Percentiles rank a stretch among this genome's conserved stretches.
These are phyloP conservation scores for Plasmodium knowlesi DNA, from an alignment of 169 alveolate genomes.

Conservation along the genomic window DNA sequence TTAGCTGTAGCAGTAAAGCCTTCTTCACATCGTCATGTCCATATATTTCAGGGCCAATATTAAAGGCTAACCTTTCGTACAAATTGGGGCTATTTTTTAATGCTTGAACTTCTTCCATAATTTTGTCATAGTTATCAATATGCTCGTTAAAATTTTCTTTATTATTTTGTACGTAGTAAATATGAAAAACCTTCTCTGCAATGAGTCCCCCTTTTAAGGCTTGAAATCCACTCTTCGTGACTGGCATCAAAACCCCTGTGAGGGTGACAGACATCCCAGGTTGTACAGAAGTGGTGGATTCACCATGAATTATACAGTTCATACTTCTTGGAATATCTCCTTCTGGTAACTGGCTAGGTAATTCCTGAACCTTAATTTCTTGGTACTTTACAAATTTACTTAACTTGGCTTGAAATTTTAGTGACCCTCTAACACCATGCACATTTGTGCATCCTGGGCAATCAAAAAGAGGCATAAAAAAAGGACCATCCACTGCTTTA, in stretches of 20 bases:
- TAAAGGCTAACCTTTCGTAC: slow-evolving; percentile 92
- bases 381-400: slow-evolving; percentile 92
- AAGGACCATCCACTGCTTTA: slow-evolving; percentile 88
- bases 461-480: slow-evolving; percentile 92
- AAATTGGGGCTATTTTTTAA: slow-evolving; percentile 86
- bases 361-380: slow-evolving; percentile 95
- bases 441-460: slow-evolving; percentile 92
- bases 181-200: slow-evolving; percentile 90
- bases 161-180: slow-evolving; percentile 85
- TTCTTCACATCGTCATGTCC: slow-evolving; percentile 98
- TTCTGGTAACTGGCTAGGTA: slow-evolving; percentile 93
- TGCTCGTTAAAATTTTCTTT: slow-evolving; percentile 83
- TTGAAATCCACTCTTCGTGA: slow-evolving; percentile 83
- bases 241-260: slow-evolving; percentile 92
- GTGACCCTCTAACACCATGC: slow-evolving; percentile 89
- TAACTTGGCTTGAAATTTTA: slow-evolving; percentile 86
- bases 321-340: slow-evolving; percentile 96
- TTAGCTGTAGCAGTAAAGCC: slow-evolving; percentile 92
- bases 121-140: slow-evolving; percentile 73
- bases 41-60: slow-evolving; percentile 97
- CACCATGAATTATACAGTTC: slow-evolving; percentile 92
- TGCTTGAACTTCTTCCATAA: slow-evolving; percentile 80
- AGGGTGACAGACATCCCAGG: slow-evolving; percentile 87
- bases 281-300: slow-evolving; percentile 69
- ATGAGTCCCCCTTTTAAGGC: slow-evolving; percentile 79